Base-by-base conservation (phyloP, 805 yeast species). In the Wickerhamiella siamensis region DNA sequence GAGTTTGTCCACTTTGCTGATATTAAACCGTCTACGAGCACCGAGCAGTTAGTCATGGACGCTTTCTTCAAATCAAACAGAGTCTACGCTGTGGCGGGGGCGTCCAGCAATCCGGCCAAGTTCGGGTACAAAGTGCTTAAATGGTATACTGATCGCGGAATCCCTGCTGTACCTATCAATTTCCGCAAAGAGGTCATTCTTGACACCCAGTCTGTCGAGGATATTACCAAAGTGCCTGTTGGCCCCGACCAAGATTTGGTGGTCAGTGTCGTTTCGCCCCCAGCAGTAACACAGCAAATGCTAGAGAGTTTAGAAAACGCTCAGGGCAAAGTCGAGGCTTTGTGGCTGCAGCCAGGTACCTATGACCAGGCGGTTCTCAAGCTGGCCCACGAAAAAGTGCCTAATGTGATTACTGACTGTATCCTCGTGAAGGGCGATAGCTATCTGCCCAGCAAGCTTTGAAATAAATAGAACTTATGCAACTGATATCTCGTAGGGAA, bases 331-430 rank as follows among this genome's bases (percentile, higher is more conserved):
- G 60, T 79, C 14, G 70, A 70, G 50, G 75, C 78, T 1, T 61
- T 81, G 14, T 83, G 94, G 94, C 76, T 80, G 49, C 94, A 83
- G 54, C 94, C 94, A 0, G 94, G 93, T 0, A 71, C 84, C 18
- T 81, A 72, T 49, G 76, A 79, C 51, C 53, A 55, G 2, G 66
- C 63, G 10, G 62, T 79, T 15, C 61, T 67, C 1, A 51, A 47
- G 24, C 39, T 56, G n/a, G 63, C 60, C 2, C 36, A 45, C 19
- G 39, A 46, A 31, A 49, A 58, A 10, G 57, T 64, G 4, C 59
- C 61, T 1, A 52, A 49, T 9, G 62, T 69, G 3, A 64, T 69
- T 31, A 82, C 75, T 16, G 76, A 76, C 47, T 83, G 94, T 60
- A 74, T 83, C 34, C 60, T 83, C 45, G 82, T 79, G 2, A 65